Conservation (phyloP, 805 yeast species). For the Candida taoyuanica region DNA sequence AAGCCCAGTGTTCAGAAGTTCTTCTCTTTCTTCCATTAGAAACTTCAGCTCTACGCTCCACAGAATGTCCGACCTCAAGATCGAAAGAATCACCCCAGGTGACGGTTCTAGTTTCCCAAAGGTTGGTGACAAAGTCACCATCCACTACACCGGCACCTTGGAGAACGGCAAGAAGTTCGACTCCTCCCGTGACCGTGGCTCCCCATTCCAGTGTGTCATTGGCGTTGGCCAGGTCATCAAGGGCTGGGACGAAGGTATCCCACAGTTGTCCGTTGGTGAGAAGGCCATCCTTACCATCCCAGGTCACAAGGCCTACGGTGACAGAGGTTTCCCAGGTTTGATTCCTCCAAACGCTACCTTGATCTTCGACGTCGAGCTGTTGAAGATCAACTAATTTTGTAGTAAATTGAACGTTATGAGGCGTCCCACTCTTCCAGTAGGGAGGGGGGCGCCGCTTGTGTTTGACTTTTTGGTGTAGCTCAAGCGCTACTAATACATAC, state of each 20-base stretch:
- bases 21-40: conserved; percentile 9
- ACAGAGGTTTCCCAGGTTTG: conserved; percentile 92
- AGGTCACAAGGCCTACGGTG: conserved; percentile 90
- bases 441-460: too few species aligned
- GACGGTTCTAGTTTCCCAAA: conserved; percentile 87
- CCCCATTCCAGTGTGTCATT: conserved; percentile 89
- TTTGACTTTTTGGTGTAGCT: too few species aligned
- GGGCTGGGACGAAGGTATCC: conserved; percentile 96
- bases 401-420: too few species aligned
- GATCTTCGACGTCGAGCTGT: conserved; percentile 76
- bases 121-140: conserved; percentile 83
- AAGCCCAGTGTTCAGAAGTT: conserved; percentile 8
- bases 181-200: conserved; percentile 90
- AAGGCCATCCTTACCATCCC: conserved; percentile 90
- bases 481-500: not conserved
- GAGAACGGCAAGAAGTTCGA: conserved; percentile 96
- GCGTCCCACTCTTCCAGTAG: too few species aligned
- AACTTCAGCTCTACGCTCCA: conserved; percentile 16
- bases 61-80: conserved; percentile 28
- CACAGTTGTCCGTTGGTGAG: conserved; percentile 88
- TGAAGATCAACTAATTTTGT: conserved; percentile 41
- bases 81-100: conserved; percentile 37
- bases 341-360: conserved; percentile 96
- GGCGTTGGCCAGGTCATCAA: conserved; percentile 96
- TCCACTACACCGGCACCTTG: conserved; percentile 93